Evolutionary conservation across 2,329 filamentous ascomycete genomes (phyloP).

Genomic region (Grosmannia serpens): DNA sequence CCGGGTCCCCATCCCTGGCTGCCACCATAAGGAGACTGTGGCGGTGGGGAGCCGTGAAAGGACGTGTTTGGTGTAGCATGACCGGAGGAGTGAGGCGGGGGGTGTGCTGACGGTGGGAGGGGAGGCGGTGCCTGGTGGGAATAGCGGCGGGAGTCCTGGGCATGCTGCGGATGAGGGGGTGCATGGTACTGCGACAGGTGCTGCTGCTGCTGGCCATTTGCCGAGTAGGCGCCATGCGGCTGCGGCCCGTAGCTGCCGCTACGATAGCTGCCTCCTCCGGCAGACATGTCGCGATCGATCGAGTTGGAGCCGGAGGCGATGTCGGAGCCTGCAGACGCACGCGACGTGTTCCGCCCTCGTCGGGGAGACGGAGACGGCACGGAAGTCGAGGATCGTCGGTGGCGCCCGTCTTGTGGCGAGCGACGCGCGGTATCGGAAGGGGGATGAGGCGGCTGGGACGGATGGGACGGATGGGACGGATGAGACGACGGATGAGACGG

Average conservation of each 20-base stretch:
- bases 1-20: slow-evolving; percentile 25
- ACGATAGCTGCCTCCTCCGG: slow-evolving; percentile 28
- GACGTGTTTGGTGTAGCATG: slow-evolving; percentile 30
- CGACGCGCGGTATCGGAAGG: slow-evolving; percentile 12
- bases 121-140: not conserved
- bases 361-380: not conserved
- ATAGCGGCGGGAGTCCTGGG: not conserved
- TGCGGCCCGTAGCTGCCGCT: not conserved
- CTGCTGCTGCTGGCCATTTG: slow-evolving; percentile 22
- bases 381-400: not conserved
- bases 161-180: not conserved
- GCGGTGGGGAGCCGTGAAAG: slow-evolving; percentile 31
- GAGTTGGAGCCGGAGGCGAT: slow-evolving; percentile 36
- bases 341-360: slow-evolving; percentile 27
- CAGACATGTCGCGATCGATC: slow-evolving; percentile 38
- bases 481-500: not conserved
- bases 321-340: slow-evolving; percentile 22
- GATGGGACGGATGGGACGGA: not conserved
- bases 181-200: slow-evolving; percentile 14
- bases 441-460: not conserved
- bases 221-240: slow-evolving; percentile 20
- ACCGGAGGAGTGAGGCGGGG: slow-evolving; percentile 23
- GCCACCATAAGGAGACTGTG: slow-evolving; percentile 30
- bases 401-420: not conserved
- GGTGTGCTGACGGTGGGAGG: not conserved